phyloP scores from a whole-genome alignment of 192 early-diverging fungal genomes.

The Rhizophagus prolifer region DNA sequence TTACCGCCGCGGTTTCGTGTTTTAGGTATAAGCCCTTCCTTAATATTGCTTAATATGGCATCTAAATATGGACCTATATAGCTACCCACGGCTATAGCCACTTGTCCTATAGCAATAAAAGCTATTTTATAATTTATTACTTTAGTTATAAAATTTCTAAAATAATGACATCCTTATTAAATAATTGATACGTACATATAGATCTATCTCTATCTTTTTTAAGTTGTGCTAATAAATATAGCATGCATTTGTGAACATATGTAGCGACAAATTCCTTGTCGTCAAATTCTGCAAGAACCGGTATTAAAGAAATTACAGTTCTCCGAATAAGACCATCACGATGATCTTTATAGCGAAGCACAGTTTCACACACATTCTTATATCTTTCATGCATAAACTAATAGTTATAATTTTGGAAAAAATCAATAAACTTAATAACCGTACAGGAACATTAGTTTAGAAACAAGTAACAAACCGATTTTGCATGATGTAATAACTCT shows the following conservation, averaged over 20 bases:
- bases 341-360: slow-evolving; percentile 75
- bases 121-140: slow-evolving; percentile 40
- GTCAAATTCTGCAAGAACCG: slow-evolving; percentile 79
- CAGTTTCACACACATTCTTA: slow-evolving; percentile 70
- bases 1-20: slow-evolving; percentile 60
- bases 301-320: slow-evolving; percentile 83
- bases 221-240: slow-evolving; percentile 69
- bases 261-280: slow-evolving; percentile 65
- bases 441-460: background rate
- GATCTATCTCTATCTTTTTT: slow-evolving; percentile 70
- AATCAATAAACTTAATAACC: background rate
- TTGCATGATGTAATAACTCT: slow-evolving; percentile 78
- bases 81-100: slow-evolving; percentile 76
- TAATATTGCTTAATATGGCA: slow-evolving; percentile 70
- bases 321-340: slow-evolving; percentile 75
- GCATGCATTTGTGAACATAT: slow-evolving; percentile 72
- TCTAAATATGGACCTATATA: slow-evolving; percentile 82
- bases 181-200: slow-evolving; percentile 34
- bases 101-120: slow-evolving; percentile 81
- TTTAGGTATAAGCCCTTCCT: slow-evolving; percentile 69
- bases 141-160: background rate
- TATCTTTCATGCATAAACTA: slow-evolving; percentile 87
- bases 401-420: background rate
- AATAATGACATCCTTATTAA: background rate
- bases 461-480: slow-evolving; percentile 57